These are phyloP conservation scores for Pyrenophora tritici-repentis DNA, from an alignment of 2,329 filamentous ascomycete genomes.

Conservation along the genomic window DNA sequence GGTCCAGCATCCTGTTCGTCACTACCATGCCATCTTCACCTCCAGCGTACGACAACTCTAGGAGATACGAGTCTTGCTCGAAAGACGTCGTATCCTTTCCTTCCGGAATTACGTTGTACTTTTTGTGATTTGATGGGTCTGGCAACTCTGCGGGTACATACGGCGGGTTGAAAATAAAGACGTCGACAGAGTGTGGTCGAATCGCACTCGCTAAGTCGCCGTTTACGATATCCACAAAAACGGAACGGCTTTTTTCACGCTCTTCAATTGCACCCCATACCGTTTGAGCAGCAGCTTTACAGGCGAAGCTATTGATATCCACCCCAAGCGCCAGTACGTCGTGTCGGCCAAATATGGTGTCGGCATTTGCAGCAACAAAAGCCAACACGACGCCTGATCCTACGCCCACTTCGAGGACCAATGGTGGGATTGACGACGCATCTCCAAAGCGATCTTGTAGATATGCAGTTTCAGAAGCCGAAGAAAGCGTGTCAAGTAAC, in stretches of 20 bases:
- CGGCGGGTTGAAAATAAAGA: constrained; percentile 94
- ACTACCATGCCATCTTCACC: constrained; percentile 92
- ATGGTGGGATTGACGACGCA: constrained; percentile 40
- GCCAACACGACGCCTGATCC: constrained; percentile 94
- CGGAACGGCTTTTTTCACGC: constrained; percentile 26
- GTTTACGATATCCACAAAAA: constrained; percentile 69
- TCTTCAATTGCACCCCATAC: constrained; percentile 58
- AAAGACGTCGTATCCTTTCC: constrained; percentile 55
- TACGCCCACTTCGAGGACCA: constrained; percentile 84
- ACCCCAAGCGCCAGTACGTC: constrained; percentile 74
- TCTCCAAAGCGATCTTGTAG: constrained; percentile 66
- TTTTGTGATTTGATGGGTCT: constrained; percentile 49
- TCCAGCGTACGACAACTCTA: constrained; percentile 87
- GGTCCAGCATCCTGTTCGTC: constrained; percentile 76
- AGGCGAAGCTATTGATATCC: constrained; percentile 87
- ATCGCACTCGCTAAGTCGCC: constrained; percentile 72
- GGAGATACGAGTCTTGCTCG: constrained; percentile 79
- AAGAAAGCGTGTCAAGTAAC: constrained; percentile 87
- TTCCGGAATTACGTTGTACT: constrained; percentile 34
- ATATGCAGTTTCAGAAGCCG: constrained; percentile 68
- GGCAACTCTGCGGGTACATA: constrained; percentile 91
- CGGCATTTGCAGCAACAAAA: constrained; percentile 79
- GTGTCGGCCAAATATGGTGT: constrained; percentile 71
- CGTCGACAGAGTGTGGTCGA: constrained; percentile 67
- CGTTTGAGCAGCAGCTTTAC: constrained; percentile 73